phyloP scores from a whole-genome alignment of 2,329 filamentous ascomycete genomes.

The Dactylellina leptospora region DNA sequence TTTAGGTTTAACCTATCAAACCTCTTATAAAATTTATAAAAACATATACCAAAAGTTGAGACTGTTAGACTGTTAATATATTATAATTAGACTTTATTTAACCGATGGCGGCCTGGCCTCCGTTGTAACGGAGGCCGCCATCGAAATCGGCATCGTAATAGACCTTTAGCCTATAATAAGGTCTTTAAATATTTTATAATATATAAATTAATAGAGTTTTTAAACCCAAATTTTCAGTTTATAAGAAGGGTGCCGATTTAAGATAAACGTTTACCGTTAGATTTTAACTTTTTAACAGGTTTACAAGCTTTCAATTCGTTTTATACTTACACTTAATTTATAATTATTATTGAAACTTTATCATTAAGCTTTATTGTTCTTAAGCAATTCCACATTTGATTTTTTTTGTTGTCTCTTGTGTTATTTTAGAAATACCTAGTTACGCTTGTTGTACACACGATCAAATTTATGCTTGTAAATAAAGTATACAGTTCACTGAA shows the following conservation, averaged over 20 bases:
- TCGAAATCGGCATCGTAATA: constrained; percentile 1
- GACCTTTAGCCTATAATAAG: not conserved
- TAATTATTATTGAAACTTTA: not conserved
- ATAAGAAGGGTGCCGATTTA: not conserved
- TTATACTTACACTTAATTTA: not conserved
- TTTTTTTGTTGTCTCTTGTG: not conserved
- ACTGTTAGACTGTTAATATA: too few relatives aligned
- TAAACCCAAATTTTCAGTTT: not conserved
- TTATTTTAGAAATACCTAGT: not conserved
- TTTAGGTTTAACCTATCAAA: constrained; percentile 31
- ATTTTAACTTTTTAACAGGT: not conserved
- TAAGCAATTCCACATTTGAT: not conserved
- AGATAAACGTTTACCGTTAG: not conserved
- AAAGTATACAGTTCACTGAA: not conserved
- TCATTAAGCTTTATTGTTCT: not conserved
- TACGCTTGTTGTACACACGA: not conserved
- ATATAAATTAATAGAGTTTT: constrained; percentile 10
- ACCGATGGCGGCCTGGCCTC: not conserved
- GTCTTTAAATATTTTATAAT: constrained; percentile 29
- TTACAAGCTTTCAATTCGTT: not conserved
- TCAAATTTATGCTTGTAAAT: not conserved
- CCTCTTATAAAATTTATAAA: constrained; percentile 38
- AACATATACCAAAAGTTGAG: constrained; percentile 12
- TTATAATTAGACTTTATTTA: constrained; percentile 1
- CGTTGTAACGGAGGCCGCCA: not conserved